phyloP scores from a whole-genome alignment of 1,284 basidiomycete species.

The Mrakiaceae sp. region DNA sequence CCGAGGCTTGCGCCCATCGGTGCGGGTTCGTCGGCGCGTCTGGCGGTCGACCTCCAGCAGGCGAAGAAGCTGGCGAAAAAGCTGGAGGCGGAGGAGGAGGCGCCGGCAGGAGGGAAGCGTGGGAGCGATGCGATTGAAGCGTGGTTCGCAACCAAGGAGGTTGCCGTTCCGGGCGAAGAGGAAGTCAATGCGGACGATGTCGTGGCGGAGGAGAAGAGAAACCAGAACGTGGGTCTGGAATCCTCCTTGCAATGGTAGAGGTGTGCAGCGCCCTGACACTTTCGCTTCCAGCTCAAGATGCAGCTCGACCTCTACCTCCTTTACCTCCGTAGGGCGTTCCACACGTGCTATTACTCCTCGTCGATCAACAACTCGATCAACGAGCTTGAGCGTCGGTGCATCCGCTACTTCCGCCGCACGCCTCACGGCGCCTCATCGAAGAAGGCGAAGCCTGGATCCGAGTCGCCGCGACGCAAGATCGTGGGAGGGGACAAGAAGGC shows the following conservation, averaged over 20 bases:
- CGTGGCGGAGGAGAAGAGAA: conserved; percentile 48
- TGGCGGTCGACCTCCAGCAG: conserved; percentile 64
- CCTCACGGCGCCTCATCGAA: conserved; percentile 35
- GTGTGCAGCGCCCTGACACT: too few relatives aligned
- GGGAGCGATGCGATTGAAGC: conserved; percentile 34
- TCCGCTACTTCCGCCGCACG: conserved; percentile 62
- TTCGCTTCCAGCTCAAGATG: conserved; percentile 46
- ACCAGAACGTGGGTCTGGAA: conserved; percentile 8
- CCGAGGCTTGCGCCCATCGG: too few relatives aligned
- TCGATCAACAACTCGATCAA: conserved; percentile 81
- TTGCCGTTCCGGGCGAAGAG: conserved; percentile 28
- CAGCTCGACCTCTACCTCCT: conserved; percentile 73
- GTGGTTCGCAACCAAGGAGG: conserved; percentile 36
- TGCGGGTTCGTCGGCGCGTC: conserved; percentile 31
- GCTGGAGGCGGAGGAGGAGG: conserved; percentile 49
- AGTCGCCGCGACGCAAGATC: conserved; percentile 14
- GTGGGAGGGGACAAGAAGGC: conserved; percentile 12
- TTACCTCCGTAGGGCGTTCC: conserved; percentile 69
- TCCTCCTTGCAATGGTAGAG: too few relatives aligned
- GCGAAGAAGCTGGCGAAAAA: conserved; percentile 55
- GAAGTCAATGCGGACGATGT: conserved; percentile 14
- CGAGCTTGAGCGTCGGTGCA: conserved; percentile 84
- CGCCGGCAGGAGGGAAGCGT: conserved; percentile 4
- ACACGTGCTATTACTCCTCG: conserved; percentile 92
- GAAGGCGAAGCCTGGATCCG: conserved; percentile 42